These are phyloP conservation scores for Pseudoneurospora amorphoporcata DNA, from an alignment of 495 filamentous ascomycete genomes.

Conservation along the genomic window DNA sequence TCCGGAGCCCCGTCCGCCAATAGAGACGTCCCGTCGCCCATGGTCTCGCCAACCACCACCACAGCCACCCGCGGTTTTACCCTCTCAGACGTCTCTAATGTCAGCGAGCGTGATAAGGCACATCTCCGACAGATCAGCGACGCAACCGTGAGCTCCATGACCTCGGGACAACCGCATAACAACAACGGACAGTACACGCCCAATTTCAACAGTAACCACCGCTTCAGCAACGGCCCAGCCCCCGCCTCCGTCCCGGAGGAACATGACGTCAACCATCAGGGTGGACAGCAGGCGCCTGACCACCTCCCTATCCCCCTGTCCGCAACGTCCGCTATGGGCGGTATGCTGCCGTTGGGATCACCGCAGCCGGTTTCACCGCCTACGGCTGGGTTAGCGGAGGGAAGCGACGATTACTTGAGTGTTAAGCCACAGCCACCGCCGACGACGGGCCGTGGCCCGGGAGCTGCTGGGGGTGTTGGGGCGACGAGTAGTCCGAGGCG, in stretches of 20 bases:
- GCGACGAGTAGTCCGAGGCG: conserved; percentile 4
- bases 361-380: conserved; percentile 5
- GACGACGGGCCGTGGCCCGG: not conserved
- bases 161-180: not conserved
- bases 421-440: conserved; percentile 5
- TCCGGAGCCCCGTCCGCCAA: not conserved
- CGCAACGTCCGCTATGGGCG: not conserved
- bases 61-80: conserved; percentile 11
- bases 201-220: not conserved
- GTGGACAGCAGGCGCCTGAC: not conserved
- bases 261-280: not conserved
- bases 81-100: conserved; percentile 30
- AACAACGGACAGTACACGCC: not conserved
- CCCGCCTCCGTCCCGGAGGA: not conserved
- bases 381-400: not conserved
- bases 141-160: conserved; percentile 29
- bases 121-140: conserved; percentile 40
- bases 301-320: not conserved
- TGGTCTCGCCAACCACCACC: not conserved
- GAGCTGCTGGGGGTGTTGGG: not conserved
- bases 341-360: not conserved
- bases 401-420: conserved; percentile 3
- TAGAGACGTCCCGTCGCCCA: not conserved
- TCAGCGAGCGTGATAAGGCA: conserved; percentile 30
- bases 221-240: not conserved